Evolutionary conservation across 345 rosid genomes (phyloP), one percentile per base, ranked within the genome.

Genomic region (Lumnitzera littorea): DNA sequence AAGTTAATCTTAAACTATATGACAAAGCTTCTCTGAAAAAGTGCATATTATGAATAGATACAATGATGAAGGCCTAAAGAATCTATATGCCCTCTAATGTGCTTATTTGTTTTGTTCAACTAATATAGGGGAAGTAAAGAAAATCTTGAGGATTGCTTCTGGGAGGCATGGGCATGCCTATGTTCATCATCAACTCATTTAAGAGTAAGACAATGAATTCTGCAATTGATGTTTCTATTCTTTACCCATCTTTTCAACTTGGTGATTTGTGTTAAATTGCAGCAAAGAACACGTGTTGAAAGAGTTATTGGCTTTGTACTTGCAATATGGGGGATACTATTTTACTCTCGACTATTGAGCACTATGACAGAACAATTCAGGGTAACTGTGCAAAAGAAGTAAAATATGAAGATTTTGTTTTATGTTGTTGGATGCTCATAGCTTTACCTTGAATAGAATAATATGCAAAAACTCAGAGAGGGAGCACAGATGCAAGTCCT

Each of bases 141-240:
- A 27, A 70, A 91, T 46, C 81, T 92, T 58, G 96, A 92, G 77
- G 96, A 89, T 62, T 92, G 98, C 77, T 72, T 92, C 51, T 89
- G 98, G 96, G 98, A 91, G 76, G 98, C 98, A 55, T 91, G 98
- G 98, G 91, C 98, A 55, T 92, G 96, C 71, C 78, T 92, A 13
- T 76, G 83, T 78, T 89, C 96, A 62, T 92, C 98, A 59, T 87
- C 96, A 50, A 84, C 94, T 72, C 98, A 91, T 84, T 66, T 91
- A 64, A 83, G 69, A 81, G 98, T 91, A 55, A 49, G 76, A 48
- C 59, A 48, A 15, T 52, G 4, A 53, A 56, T 62, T 29, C 5
- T 70, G 73, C 49, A 5, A 20, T 56, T 41, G 51, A n/a, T 20
- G 46, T 23, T 41, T 47, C 60, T 0, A 24, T 50, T 53, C 41